A percentile compares a stretch with the other conserved stretches of the same genome.
These are phyloP conservation scores for Thelonectria olida DNA, from an alignment of 2,329 filamentous ascomycete genomes.

Conservation along the genomic window DNA sequence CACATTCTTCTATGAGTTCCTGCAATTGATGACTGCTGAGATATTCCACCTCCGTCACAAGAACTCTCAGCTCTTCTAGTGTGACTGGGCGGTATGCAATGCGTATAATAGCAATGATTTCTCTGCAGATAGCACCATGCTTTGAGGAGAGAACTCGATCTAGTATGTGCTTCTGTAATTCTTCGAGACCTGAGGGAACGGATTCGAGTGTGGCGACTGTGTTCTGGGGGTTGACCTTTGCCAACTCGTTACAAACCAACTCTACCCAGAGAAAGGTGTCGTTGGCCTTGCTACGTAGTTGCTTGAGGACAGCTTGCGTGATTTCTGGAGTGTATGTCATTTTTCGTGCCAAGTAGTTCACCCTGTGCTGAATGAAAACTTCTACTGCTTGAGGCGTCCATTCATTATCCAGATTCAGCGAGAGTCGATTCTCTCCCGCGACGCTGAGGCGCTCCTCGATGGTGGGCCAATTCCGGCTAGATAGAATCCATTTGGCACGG, in stretches of 20 bases:
- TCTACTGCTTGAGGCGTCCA: constrained; percentile 47
- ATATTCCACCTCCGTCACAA: constrained; percentile 25
- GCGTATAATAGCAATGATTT: constrained; percentile 45
- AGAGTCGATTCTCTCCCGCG: constrained; percentile 38
- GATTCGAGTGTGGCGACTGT: constrained; percentile 25
- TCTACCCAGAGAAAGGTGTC: constrained; percentile 45
- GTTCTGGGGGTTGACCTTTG: constrained; percentile 14
- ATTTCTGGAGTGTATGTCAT: constrained; percentile 23
- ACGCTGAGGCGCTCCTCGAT: constrained; percentile 25
- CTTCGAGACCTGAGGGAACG: constrained; percentile 46
- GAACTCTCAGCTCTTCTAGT: constrained; percentile 43
- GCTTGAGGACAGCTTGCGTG: constrained; percentile 2
- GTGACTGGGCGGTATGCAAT: constrained; percentile 48
- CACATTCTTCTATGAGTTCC: constrained; percentile 45
- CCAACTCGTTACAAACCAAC: constrained; percentile 33
- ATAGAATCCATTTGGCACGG: neutral
- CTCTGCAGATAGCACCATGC: constrained; percentile 43
- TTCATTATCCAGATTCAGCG: constrained; percentile 49
- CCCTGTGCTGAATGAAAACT: constrained; percentile 50
- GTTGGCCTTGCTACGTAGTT: constrained; percentile 45
- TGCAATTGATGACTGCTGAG: constrained; percentile 27
- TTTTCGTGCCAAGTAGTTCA: constrained; percentile 38
- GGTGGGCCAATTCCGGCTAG: neutral
- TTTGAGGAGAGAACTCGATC: constrained; percentile 40
- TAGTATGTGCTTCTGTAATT: constrained; percentile 52